Evolutionary conservation across 768 basidiomycete species (phyloP).

Genomic region (Polyporus arcularius): DNA sequence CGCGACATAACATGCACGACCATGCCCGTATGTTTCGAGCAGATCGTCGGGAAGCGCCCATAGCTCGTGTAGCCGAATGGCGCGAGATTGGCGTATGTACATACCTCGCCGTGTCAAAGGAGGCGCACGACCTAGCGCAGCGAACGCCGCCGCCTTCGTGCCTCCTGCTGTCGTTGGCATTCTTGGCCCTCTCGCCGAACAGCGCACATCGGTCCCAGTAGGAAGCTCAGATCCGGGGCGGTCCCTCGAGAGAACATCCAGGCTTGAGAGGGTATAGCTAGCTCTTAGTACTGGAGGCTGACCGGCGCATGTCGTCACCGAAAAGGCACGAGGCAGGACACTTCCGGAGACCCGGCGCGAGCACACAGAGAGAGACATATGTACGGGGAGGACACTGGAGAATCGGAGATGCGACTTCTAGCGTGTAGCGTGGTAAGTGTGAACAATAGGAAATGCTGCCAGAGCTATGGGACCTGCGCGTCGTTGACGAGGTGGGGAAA

Average conservation of each 20-base stretch:
- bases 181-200: background rate
- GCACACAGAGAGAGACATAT: slow-evolving; percentile 2
- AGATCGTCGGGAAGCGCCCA: background rate
- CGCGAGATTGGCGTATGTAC: background rate
- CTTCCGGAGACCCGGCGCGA: slow-evolving; percentile 11
- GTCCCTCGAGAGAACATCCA: background rate
- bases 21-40: background rate
- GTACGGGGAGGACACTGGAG: background rate
- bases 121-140: background rate
- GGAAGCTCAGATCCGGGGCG: background rate
- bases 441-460: background rate
- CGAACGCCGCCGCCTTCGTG: background rate
- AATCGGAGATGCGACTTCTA: background rate
- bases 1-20: background rate
- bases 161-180: background rate
- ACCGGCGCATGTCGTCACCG: slow-evolving; percentile 4
- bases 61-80: background rate
- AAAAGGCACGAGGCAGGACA: slow-evolving; percentile 3
- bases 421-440: background rate
- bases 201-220: background rate
- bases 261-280: slow-evolving; percentile 4
- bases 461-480: background rate
- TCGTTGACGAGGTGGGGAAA: background rate
- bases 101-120: background rate
- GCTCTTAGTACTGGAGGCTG: slow-evolving; percentile 6